phyloP scores from a whole-genome alignment of 768 basidiomycete genomes.

The Boletus vermiculosoides region DNA sequence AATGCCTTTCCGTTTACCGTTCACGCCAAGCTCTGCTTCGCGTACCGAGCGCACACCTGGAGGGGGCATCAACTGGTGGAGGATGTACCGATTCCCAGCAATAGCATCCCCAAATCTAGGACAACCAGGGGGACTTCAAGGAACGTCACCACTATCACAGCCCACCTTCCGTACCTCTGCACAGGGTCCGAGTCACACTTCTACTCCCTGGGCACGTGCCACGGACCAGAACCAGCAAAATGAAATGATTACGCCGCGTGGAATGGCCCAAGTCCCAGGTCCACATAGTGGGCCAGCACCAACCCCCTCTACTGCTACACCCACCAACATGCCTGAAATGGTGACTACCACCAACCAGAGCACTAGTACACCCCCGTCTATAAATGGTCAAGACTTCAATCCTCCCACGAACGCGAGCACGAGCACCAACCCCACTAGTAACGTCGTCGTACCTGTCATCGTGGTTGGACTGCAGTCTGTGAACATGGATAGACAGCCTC shows the following conservation, averaged over 20 bases:
- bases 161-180: constrained; percentile 16
- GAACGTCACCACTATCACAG: constrained; percentile 26
- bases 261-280: constrained; percentile 12
- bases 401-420: constrained; percentile 16
- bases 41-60: constrained; percentile 40
- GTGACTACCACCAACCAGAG: constrained; percentile 12
- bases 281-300: constrained; percentile 17
- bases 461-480: constrained; percentile 82
- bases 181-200: constrained; percentile 23
- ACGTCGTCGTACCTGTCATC: constrained; percentile 75
- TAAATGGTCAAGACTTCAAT: constrained; percentile 16
- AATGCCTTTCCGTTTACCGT: constrained; percentile 33
- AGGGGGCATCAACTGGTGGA: constrained; percentile 73
- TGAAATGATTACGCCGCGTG: constrained; percentile 19
- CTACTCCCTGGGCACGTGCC: constrained; percentile 17
- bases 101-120: constrained; percentile 43
- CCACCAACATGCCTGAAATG: constrained; percentile 18
- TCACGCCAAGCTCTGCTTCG: constrained; percentile 30
- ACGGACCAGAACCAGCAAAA: constrained; percentile 20
- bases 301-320: constrained; percentile 11
- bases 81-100: constrained; percentile 77
- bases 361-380: constrained; percentile 2
- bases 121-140: constrained; percentile 18
- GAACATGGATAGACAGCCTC: constrained; percentile 42
- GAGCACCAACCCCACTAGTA: constrained; percentile 21